These are phyloP conservation scores for Acaromyces ingoldii DNA, from an alignment of 1,284 basidiomycete genomes.

Conservation along the genomic window DNA sequence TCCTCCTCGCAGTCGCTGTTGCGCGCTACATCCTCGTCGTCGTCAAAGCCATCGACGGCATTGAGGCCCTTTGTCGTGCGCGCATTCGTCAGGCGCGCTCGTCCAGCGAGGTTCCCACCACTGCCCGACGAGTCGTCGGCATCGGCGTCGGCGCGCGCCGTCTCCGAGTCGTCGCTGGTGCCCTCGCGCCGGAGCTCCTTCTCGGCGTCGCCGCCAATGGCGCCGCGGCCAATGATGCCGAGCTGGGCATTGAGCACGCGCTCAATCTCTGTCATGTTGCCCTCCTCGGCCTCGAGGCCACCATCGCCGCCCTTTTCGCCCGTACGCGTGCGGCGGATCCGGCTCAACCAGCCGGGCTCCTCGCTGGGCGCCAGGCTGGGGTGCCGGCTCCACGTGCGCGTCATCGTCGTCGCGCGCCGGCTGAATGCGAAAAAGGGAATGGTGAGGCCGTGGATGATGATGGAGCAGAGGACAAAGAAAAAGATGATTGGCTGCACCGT, in stretches of 20 bases:
- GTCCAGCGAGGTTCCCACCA: conserved; percentile 11
- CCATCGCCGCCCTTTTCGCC: too few relatives aligned
- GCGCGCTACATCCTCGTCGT: conserved; percentile 14
- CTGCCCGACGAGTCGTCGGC: background rate
- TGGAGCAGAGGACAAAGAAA: conserved; percentile 50
- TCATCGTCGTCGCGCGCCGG: conserved; percentile 33
- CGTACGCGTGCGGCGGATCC: conserved; percentile 30
- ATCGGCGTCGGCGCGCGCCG: conserved; percentile 9
- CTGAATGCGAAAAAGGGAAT: conserved; percentile 50
- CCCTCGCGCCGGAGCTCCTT: conserved; percentile 26
- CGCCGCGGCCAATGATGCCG: conserved; percentile 36
- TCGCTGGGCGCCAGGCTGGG: conserved; percentile 23
- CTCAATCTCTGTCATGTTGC: conserved; percentile 18
- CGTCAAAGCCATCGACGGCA: background rate
- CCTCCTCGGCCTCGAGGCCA: conserved; percentile 7
- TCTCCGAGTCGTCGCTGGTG: conserved; percentile 16
- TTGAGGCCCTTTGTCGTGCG: conserved; percentile 27
- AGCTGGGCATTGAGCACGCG: conserved; percentile 28
- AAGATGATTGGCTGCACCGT: conserved; percentile 50
- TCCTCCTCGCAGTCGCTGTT: conserved; percentile 39
- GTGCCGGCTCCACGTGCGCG: conserved; percentile 37
- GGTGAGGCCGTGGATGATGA: conserved; percentile 49
- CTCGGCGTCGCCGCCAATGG: conserved; percentile 37
- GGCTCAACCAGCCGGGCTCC: conserved; percentile 43
- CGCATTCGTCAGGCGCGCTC: conserved; percentile 23